Percentiles rank a stretch among this genome's conserved stretches.
phyloP scores from a whole-genome alignment of 371 early-diverging fungal genomes.

The Mortierella sp. region DNA sequence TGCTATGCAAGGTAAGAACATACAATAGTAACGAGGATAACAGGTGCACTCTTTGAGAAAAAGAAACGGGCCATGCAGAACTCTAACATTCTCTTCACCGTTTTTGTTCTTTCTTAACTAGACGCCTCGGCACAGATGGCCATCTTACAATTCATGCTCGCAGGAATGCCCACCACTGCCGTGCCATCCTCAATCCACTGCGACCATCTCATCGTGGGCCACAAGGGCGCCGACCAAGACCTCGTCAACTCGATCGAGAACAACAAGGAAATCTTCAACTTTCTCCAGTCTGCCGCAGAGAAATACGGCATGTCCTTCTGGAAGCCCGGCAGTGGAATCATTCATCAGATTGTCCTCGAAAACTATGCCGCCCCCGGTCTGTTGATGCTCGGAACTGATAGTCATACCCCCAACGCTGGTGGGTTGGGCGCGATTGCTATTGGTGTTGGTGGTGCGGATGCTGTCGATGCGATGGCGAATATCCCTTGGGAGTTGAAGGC shows the following conservation, averaged over 20 bases:
- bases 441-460: constrained; percentile 97
- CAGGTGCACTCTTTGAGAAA: too few relatives aligned
- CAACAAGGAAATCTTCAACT: constrained; percentile 90
- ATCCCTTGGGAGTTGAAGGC: constrained; percentile 96
- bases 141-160: constrained; percentile 93
- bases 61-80: too few relatives aligned
- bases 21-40: neutral
- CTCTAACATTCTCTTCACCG: neutral
- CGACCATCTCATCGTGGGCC: constrained; percentile 93
- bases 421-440: constrained; percentile 94
- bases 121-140: constrained; percentile 93
- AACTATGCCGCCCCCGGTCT: constrained; percentile 95
- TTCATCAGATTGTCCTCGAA: constrained; percentile 94
- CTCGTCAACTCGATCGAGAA: constrained; percentile 73
- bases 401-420: constrained; percentile 88
- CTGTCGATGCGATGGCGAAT: constrained; percentile 94
- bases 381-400: constrained; percentile 91
- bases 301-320: constrained; percentile 93
- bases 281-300: constrained; percentile 81
- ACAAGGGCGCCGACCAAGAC: constrained; percentile 82
- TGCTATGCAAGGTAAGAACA: constrained; percentile 79
- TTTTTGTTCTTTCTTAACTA: constrained; percentile 19
- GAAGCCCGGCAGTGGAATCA: constrained; percentile 92
- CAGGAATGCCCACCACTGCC: constrained; percentile 86
- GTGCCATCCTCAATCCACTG: constrained; percentile 94